These are phyloP conservation scores for Aspergillus steynii DNA, from an alignment of 495 filamentous ascomycete species.

Conservation along the genomic window DNA sequence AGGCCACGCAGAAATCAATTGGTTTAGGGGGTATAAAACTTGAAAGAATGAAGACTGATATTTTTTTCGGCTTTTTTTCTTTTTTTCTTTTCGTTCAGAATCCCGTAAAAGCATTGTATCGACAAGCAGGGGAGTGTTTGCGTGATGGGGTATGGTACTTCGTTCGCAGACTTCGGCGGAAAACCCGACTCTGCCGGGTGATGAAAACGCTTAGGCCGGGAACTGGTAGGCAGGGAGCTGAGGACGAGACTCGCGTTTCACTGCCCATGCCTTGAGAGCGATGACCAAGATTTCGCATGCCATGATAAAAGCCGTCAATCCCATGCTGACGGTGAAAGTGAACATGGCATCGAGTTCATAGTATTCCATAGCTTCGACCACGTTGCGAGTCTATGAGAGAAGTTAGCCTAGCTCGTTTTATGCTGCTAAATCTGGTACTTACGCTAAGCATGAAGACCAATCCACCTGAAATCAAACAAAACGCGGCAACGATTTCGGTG, in stretches of 20 bases:
- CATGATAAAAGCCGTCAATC: slow-evolving; percentile 80
- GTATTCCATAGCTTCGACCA: slow-evolving; percentile 72
- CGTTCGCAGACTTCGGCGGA: background rate
- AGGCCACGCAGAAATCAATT: slow-evolving; percentile 18
- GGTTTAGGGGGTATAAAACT: slow-evolving; percentile 30
- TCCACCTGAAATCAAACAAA: slow-evolving; percentile 85
- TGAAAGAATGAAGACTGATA: slow-evolving; percentile 13
- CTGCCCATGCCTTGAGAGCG: slow-evolving; percentile 89
- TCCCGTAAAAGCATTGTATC: background rate
- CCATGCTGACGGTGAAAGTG: slow-evolving; percentile 87
- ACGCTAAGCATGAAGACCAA: slow-evolving; percentile 92
- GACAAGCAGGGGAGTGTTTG: background rate
- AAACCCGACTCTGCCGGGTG: no score
- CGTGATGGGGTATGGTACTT: background rate
- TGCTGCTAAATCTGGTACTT: slow-evolving; percentile 33
- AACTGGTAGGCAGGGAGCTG: slow-evolving; percentile 27
- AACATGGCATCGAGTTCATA: slow-evolving; percentile 83
- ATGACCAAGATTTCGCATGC: slow-evolving; percentile 76
- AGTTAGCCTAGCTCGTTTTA: slow-evolving; percentile 1
- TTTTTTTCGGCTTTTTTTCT: slow-evolving; percentile 5
- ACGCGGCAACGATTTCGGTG: slow-evolving; percentile 80
- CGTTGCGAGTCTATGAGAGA: slow-evolving; percentile 60
- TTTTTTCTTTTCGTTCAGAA: background rate
- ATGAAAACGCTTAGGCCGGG: slow-evolving; percentile 13
- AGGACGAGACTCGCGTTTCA: slow-evolving; percentile 55